These are phyloP conservation scores for Camelina sativa DNA, from an alignment of 345 rosid genomes.

Conservation along the genomic window DNA sequence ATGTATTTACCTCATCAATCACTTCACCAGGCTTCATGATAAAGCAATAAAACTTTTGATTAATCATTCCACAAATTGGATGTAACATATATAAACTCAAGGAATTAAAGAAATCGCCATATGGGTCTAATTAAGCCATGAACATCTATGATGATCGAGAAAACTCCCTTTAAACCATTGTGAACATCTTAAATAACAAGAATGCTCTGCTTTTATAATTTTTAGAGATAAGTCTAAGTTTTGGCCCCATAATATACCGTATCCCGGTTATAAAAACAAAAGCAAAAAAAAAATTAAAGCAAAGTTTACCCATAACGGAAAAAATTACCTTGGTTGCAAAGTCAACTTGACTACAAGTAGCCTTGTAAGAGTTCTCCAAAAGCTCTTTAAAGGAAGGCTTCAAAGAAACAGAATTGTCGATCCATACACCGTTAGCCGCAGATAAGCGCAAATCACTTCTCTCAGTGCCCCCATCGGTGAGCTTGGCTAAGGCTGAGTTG, in stretches of 20 bases:
- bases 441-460: slow-evolving; percentile 59
- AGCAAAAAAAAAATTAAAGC: not conserved
- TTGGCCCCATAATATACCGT: no score
- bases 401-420: slow-evolving; percentile 55
- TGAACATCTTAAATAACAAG: no score
- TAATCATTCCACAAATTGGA: not conserved
- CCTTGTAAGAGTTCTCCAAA: slow-evolving; percentile 56
- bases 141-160: no score
- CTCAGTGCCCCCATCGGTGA: slow-evolving; percentile 61
- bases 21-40: slow-evolving; percentile 60
- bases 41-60: not conserved
- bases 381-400: slow-evolving; percentile 62
- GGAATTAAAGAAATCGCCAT: not conserved
- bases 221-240: no score
- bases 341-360: slow-evolving; percentile 59
- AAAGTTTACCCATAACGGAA: not conserved
- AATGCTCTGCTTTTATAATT: no score
- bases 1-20: slow-evolving; percentile 53
- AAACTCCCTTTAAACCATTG: no score
- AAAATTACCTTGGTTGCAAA: slow-evolving; percentile 60
- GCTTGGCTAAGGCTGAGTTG: slow-evolving; percentile 53
- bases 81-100: not conserved
- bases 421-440: slow-evolving; percentile 65
- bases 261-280: not conserved
- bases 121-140: no score